phyloP scores from a whole-genome alignment of 1,284 basidiomycete species.

The Veloporphyrellus conicus region DNA sequence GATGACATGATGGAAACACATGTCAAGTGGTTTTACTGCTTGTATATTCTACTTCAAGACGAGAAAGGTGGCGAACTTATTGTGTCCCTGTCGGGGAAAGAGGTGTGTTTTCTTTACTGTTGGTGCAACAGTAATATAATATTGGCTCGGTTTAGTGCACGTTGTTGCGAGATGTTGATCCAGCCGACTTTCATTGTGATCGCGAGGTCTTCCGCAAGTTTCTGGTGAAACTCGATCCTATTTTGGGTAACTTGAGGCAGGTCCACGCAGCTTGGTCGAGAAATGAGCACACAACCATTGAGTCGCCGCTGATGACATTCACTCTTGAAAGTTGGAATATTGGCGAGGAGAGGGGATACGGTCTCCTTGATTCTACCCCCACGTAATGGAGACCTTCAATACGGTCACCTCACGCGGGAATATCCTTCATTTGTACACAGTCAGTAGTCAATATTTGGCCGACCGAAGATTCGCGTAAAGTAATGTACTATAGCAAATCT shows the following conservation, averaged over 20 bases:
- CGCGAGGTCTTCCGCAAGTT: slow-evolving; percentile 37
- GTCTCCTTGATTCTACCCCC: slow-evolving; percentile 20
- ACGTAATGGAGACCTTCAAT: background rate
- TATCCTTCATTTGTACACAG: background rate
- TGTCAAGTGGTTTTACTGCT: slow-evolving; percentile 43
- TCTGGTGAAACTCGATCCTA: slow-evolving; percentile 36
- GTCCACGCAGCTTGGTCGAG: slow-evolving; percentile 26
- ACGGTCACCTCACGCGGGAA: background rate
- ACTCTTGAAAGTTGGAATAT: slow-evolving; percentile 33
- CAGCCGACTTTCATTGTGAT: slow-evolving; percentile 42
- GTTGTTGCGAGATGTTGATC: slow-evolving; percentile 41
- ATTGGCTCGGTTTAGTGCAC: slow-evolving; percentile 35
- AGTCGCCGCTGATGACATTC: slow-evolving; percentile 29
- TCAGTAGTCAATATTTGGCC: background rate
- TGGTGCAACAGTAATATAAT: background rate
- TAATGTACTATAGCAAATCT: background rate
- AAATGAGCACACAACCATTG: slow-evolving; percentile 17
- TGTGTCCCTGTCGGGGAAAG: slow-evolving; percentile 44
- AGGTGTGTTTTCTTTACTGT: slow-evolving; percentile 31
- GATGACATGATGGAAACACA: slow-evolving; percentile 48
- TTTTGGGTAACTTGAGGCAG: slow-evolving; percentile 42
- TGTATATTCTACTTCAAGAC: slow-evolving; percentile 52
- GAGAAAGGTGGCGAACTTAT: slow-evolving; percentile 39
- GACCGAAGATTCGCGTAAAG: background rate
- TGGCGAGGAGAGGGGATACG: slow-evolving; percentile 18